Base-by-base conservation (phyloP, 495 filamentous ascomycete species). In the Lasiosphaeriaceae sp. region DNA sequence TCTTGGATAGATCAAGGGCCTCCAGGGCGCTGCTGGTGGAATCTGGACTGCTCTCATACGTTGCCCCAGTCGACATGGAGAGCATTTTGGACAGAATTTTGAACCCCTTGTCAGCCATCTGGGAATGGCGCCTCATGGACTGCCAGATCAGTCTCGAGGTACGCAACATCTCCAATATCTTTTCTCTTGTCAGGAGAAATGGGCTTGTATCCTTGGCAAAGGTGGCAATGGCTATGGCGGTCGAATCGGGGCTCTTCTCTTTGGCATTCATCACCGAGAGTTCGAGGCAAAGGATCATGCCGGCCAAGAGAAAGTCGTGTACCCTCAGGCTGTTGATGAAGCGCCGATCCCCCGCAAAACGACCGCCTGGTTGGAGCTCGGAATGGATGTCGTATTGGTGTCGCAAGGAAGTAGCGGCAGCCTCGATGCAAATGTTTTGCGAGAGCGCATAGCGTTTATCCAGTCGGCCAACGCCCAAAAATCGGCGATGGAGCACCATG, bases 201-300 rank as follows among this genome's bases (percentile, higher is more conserved):
- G 51, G 50, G 35, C 34, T 35, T 3, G 35, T 50, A 17, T 55
- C 44, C 1, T 17, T 11, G 14, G 31, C 34, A 5, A 57, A 29
- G 2, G 7, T 17, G 23, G 49, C 39, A 2, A 45, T 2, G 1
- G 50, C 59, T 9, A 12, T 11, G 7, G 43, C 37, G 9, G 47
- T 41, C 11, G 57, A 21, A 2, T 48, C 55, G 6, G 59, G 59
- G 6, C 49, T 62, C 12, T 58, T 57, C 14, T 56, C 52, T 47
- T 56, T 54, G 35, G 61, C 59, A 21, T 56, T 64, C 19, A 66
- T 21, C 37, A 43, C 61, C 3, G 64, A 64, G 11, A 71, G 52
- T 47, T 69, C 66, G 26, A 72, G 65, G 48, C 73, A 76, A n/a
- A 76, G 57, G 21, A 76, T 67, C 63, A 73, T 75, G 44, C 62